phyloP scores from a whole-genome alignment of 768 basidiomycete species.

The Boletus eberwhitei region DNA sequence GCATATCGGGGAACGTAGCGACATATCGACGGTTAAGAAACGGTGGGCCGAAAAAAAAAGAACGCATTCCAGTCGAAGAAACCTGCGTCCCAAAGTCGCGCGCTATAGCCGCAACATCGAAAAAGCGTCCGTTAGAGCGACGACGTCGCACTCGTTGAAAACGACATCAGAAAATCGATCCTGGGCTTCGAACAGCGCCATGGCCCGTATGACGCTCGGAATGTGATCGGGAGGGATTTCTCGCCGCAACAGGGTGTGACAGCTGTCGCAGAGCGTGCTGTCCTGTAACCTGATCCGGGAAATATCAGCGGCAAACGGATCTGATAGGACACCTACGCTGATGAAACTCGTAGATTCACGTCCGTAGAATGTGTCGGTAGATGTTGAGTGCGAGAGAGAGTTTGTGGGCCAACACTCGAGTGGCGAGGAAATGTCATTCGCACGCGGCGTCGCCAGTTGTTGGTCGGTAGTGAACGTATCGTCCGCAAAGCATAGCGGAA shows the following conservation, averaged over 20 bases:
- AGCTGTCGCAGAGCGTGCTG: slow-evolving; percentile 12
- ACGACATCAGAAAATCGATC: slow-evolving; percentile 1
- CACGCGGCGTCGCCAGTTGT: background rate
- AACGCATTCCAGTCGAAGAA: background rate
- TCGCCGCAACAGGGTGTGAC: slow-evolving; percentile 7
- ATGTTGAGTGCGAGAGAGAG: background rate
- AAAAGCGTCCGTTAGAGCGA: slow-evolving; percentile 16
- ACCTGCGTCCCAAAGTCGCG: background rate
- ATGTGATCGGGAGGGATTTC: slow-evolving; percentile 20
- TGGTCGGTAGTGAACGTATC: background rate
- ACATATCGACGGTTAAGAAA: background rate
- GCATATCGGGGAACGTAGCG: background rate
- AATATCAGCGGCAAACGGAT: background rate
- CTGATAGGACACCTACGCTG: slow-evolving; percentile 6
- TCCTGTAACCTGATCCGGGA: slow-evolving; percentile 6
- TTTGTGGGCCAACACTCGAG: background rate
- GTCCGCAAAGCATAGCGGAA: background rate
- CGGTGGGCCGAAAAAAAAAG: background rate
- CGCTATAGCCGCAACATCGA: slow-evolving; percentile 20
- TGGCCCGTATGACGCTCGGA: slow-evolving; percentile 22
- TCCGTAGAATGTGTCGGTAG: background rate
- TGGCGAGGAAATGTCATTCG: background rate
- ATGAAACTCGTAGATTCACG: slow-evolving; percentile 2
- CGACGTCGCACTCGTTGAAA: slow-evolving; percentile 15
- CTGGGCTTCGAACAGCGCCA: slow-evolving; percentile 16